Percentiles rank a stretch among this genome's conserved stretches.
These are phyloP conservation scores for Chaetomiaceae sp. DNA, from an alignment of 2,329 filamentous ascomycete species.

Conservation along the genomic window DNA sequence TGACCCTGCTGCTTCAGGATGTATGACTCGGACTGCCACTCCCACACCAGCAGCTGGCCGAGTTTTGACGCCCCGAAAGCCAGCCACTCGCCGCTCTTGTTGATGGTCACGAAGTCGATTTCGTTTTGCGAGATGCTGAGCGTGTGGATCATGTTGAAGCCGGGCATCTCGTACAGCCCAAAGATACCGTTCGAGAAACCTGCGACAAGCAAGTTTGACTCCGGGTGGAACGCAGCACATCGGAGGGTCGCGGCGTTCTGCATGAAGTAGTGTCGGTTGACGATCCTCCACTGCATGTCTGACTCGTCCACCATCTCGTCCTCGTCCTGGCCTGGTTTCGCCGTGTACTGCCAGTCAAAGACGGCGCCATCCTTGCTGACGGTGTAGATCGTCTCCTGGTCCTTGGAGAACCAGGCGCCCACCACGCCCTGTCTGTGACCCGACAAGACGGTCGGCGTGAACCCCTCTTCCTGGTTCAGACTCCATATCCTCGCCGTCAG, in stretches of 20 bases:
- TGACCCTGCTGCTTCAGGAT: constrained; percentile 98
- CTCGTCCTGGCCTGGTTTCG: constrained; percentile 50
- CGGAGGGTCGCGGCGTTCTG: constrained; percentile 82
- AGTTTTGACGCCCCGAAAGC: constrained; percentile 94
- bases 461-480: constrained; percentile 77
- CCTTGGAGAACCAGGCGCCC: constrained; percentile 93
- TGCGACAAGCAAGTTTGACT: constrained; percentile 87
- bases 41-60: constrained; percentile 96
- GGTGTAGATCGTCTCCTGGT: constrained; percentile 94
- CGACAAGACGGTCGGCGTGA: constrained; percentile 81
- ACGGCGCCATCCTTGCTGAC: constrained; percentile 96
- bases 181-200: constrained; percentile 95
- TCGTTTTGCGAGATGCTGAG: constrained; percentile 92
- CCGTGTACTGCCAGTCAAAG: constrained; percentile 85
- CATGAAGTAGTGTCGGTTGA: constrained; percentile 89
- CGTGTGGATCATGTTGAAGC: constrained; percentile 93
- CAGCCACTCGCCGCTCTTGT: constrained; percentile 92
- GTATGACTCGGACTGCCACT: constrained; percentile 99
- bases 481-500: constrained; percentile 95
- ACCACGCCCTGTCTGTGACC: constrained; percentile 88
- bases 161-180: constrained; percentile 89
- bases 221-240: constrained; percentile 84
- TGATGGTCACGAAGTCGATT: constrained; percentile 92
- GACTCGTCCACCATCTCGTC: constrained; percentile 58
- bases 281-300: constrained; percentile 83